Evolutionary conservation across 78 protist genomes (phyloP), one percentile per base, ranked within the genome.

Genomic region (Trichosphaerium sp.): DNA sequence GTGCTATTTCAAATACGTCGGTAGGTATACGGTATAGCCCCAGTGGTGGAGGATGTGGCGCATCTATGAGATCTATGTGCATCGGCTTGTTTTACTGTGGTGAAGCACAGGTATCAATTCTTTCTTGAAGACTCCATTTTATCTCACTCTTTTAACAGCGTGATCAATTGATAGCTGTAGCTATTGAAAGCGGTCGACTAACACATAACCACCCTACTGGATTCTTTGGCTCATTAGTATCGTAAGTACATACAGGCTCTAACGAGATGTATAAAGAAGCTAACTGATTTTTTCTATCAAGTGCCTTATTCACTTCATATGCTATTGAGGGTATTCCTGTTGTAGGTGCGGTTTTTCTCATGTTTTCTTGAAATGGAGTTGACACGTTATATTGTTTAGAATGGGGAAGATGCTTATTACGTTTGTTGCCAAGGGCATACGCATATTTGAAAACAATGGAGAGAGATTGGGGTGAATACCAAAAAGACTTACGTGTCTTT

Each of bases 1-100:
- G n/a, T n/a, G n/a, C n/a, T 10, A 35, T 72, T 10, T 85, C 80
- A 71, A 37, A 78, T 56, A n/a, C n/a, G n/a, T n/a, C n/a, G n/a
- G n/a, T n/a, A n/a, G 68, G 57, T 14, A 39, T 70, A 4, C 78
- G 62, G 11, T 67, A 31, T 14, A 2, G 66, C 11, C 66, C 66
- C 21, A 12, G 75, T 21, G 14, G 87, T 14, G 83, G 88, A 61
- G 88, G 88, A 7, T 83, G 88, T 74, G 88, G 88, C 37, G 88
- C 79, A 21, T 28, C 87, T 18, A 84, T 84, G 89, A 26, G 89
- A 32, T 43, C 89, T 32, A 76, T 54, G 81, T 84, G 89, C 37
- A 84, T 84, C 43, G 89, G 89, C 10, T 34, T 84, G 0, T 51
- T 52, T 31, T 84, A 63, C 56, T 67, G 18, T 18, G 4, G 42